These are phyloP conservation scores for Atalantia buxifolia DNA, from an alignment of 345 rosid species.

Conservation along the genomic window DNA sequence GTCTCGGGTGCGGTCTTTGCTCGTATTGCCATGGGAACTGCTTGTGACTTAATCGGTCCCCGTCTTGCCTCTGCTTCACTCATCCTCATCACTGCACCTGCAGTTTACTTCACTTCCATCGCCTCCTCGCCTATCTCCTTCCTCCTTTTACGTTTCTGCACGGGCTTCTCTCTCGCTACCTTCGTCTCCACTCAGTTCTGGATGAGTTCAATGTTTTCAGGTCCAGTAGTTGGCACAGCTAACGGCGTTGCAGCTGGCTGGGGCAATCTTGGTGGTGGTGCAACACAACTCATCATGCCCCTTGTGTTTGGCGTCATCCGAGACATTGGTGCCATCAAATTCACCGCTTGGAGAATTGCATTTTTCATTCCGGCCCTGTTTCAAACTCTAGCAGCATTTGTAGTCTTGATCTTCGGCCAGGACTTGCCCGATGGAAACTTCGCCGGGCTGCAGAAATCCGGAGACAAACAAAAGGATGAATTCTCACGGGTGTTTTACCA, in stretches of 20 bases:
- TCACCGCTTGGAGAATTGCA: constrained; percentile 88
- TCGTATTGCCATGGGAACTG: constrained; percentile 73
- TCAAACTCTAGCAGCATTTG: constrained; percentile 68
- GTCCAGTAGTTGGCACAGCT: constrained; percentile 68
- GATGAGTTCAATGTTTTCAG: constrained; percentile 93
- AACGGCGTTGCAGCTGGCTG: constrained; percentile 91
- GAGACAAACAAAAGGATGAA: constrained; percentile 61
- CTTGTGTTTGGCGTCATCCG: constrained; percentile 52
- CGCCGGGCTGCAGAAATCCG: constrained; percentile 50
- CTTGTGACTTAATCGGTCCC: constrained; percentile 83
- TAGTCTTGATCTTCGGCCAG: constrained; percentile 67
- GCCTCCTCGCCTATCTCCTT: constrained; percentile 64
- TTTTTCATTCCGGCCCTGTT: constrained; percentile 79
- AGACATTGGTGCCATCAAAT: constrained; percentile 55
- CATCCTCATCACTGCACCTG: constrained; percentile 79
- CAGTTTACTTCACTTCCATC: constrained; percentile 63
- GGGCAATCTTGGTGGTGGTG: constrained; percentile 94
- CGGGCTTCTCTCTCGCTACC: constrained; percentile 78
- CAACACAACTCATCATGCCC: constrained; percentile 93
- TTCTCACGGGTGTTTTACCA: constrained; percentile 42
- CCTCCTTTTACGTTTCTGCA: constrained; percentile 63
- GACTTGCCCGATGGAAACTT: constrained; percentile 85
- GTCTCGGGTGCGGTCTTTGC: constrained; percentile 90
- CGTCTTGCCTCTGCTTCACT: constrained; percentile 88
- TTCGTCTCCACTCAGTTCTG: constrained; percentile 95